Evolutionary conservation across 1,284 basidiomycete genomes (phyloP).

Genomic region (Sphaerobolus stellatus): DNA sequence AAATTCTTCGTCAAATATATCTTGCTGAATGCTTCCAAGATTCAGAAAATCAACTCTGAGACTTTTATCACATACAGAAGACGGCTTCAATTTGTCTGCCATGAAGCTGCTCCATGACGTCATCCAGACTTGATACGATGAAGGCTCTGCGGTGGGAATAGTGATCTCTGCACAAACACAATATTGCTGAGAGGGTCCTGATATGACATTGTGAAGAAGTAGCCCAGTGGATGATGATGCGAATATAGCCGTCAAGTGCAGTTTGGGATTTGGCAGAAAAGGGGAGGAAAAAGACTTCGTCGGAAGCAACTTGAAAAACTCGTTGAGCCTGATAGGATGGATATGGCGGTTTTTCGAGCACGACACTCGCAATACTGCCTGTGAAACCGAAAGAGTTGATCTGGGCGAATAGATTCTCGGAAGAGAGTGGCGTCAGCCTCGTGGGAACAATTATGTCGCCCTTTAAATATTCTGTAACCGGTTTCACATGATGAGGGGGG

Average conservation of each 20-base stretch:
- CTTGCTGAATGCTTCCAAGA: neutral
- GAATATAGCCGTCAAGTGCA: constrained; percentile 1
- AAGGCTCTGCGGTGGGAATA: constrained; percentile 10
- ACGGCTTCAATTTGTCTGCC: no score
- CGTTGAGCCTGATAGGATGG: no score
- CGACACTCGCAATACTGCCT: constrained; percentile 12
- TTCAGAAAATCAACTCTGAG: no score
- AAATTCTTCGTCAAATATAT: neutral
- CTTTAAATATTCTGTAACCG: constrained; percentile 1
- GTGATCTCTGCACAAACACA: constrained; percentile 12
- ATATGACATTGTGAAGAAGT: constrained; percentile 3
- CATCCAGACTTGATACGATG: no score
- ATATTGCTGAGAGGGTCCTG: constrained; percentile 12
- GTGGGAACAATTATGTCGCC: constrained; percentile 9
- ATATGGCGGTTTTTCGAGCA: constrained; percentile 6
- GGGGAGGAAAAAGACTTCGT: constrained; percentile 1
- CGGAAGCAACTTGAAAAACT: neutral
- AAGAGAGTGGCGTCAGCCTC: neutral
- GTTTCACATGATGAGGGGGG: constrained; percentile 15
- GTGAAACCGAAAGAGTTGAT: constrained; percentile 11
- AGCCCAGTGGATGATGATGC: constrained; percentile 6
- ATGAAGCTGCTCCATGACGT: no score
- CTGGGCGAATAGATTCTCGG: constrained; percentile 5
- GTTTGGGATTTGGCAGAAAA: constrained; percentile 11
- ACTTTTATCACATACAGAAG: no score